Base-by-base conservation (phyloP, 2,329 filamentous ascomycete genomes). In the Colletotrichum falcatum region DNA sequence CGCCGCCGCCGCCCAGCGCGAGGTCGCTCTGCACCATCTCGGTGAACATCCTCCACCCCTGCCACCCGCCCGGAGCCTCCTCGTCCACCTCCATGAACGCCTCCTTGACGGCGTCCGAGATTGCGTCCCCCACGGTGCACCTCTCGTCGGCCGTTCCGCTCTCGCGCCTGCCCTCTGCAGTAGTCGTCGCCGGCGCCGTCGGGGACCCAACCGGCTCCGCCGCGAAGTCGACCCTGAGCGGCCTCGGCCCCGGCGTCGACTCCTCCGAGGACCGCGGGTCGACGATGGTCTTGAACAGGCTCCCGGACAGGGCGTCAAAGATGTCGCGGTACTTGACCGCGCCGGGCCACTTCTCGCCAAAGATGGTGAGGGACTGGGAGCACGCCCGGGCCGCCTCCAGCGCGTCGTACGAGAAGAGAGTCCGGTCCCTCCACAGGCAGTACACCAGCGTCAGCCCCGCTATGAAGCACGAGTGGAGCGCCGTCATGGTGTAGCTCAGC, bases 61-160 rank as follows among this genome's bases (percentile, higher is more conserved):
- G 75, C 73, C 74, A 77, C 0, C 74, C 76, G 0, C 74, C 76
- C 0, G 75, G 75, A 5, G 73, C 76, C 61, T 77, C 77, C 35
- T 77, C 76, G 23, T 77, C 75, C 2, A 77, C 77, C 68, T 77
- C 77, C 76, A 76, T 77, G 35, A 76, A 76, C 5, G 75, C 74
- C 39, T 76, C 76, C 35, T 75, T 76, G 2, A 78, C 75, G 0
- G 76, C 75, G 35, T 74, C 72, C 0, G 70, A 74, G 2, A 76
- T 58, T 20, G 73, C 62, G 16, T 75, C 44, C 16, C 61, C 66
- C 55, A 70, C 51, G 0, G 33, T 39, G 33, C 54, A 26, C 14
- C 39, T 51, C 18, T 39, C 28, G 0, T 35, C 58, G 11, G 39
- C 9, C 26, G 46, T 12, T n/a, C 46, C 39, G 26, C n/a, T 16